Base-by-base conservation (phyloP, 169 alveolate species). In the Prorocentrum cordatum region DNA sequence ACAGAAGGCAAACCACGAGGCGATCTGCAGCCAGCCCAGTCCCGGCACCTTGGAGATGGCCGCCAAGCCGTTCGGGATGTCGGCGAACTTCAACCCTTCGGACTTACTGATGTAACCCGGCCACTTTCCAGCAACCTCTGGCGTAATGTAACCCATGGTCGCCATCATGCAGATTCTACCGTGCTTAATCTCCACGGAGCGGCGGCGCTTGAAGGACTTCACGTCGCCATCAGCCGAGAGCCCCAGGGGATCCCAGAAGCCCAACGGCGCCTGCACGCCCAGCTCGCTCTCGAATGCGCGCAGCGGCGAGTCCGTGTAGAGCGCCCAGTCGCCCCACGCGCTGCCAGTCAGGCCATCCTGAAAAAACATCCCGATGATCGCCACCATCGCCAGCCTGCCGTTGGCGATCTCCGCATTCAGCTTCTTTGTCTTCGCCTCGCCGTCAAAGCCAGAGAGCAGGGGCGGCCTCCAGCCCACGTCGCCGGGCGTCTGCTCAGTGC, bases 391-490 rank as follows among this genome's bases (percentile, higher is more conserved):
- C 61, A 47, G 61, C 5, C 45, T 58, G 9, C 79, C 79, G 36
- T 67, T 67, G 14, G 79, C 79, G 3, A 67, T 5, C 58, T 67
- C 79, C 6, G 35, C 79, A 16, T 35, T 36, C 79, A 67, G 38
- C 20, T 47, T 24, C 36, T 47, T 7, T 29, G n/a, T 14, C 73
- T 64, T 64, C 29, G 29, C 33, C 73, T 64, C 73, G 18, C 50
- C 50, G 24, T 12, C n/a, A n/a, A 32, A 32, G 24, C 47, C 47
- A 20, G 47, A 29, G 73, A 64, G 33, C 47, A 64, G 36, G 7
- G 73, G 73, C 29, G 73, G 73, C 32, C 33, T 64, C 73, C 73
- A 64, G 22, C 73, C 73, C 73, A 64, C 33, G 73, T 64, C 73
- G 18, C 73, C 73, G 6, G 73, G 73, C 16, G 73, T 64, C 27